Percentiles rank a stretch among this genome's conserved stretches.
Evolutionary conservation across 148 eudicot species (phyloP).

Genomic region (Cornus suecica): DNA sequence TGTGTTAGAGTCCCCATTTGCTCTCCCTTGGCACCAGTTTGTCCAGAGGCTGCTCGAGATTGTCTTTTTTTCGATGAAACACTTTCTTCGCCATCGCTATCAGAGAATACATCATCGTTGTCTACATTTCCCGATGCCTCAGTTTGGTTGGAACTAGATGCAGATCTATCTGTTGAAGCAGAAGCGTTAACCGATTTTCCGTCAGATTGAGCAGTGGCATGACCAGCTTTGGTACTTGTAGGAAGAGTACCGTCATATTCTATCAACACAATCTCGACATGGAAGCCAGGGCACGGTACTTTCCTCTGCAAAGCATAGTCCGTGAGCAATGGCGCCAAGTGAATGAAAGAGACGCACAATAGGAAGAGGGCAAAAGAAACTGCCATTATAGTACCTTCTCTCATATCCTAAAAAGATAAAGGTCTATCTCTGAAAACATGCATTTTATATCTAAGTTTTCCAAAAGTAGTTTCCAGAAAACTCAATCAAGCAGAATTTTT

Average conservation of each 20-base stretch:
- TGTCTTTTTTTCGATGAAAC: constrained; percentile 31
- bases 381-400: not conserved
- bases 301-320: constrained; percentile 57
- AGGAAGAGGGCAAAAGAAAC: not conserved
- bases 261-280: constrained; percentile 74
- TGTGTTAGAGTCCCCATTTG: constrained; percentile 29
- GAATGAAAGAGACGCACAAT: not conserved
- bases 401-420: not conserved
- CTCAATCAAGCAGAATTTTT: too few relatives aligned
- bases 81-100: constrained; percentile 81
- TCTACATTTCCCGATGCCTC: constrained; percentile 37
- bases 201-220: constrained; percentile 24
- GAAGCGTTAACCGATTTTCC: constrained; percentile 27
- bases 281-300: constrained; percentile 81
- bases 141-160: constrained; percentile 27
- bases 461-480: too few relatives aligned
- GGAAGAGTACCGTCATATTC: constrained; percentile 67
- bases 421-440: too few relatives aligned
- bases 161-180: constrained; percentile 25
- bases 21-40: constrained; percentile 16
- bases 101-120: constrained; percentile 81
- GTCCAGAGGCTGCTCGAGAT: constrained; percentile 25
- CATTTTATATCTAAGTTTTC: too few relatives aligned
- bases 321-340: not conserved
- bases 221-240: constrained; percentile 26